phyloP scores from a whole-genome alignment of 768 basidiomycete genomes.

The Suillus subalutaceus region DNA sequence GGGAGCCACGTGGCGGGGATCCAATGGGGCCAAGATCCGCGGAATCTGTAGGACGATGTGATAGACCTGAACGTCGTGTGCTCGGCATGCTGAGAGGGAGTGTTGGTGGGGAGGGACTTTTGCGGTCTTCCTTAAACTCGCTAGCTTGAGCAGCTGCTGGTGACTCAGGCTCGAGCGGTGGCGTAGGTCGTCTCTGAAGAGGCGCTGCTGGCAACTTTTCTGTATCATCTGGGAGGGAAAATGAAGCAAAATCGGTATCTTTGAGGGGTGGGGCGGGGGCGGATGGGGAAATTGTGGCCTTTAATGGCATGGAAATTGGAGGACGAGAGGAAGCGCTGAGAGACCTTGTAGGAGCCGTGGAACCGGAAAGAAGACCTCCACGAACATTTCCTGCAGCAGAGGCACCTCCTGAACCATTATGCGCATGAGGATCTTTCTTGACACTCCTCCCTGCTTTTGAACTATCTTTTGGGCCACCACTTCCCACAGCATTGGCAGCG shows the following conservation, averaged over 20 bases:
- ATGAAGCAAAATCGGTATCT: conserved; percentile 74
- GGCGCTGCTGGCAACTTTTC: conserved; percentile 50
- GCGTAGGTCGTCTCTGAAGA: conserved; percentile 28
- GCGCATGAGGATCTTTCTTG: conserved; percentile 39
- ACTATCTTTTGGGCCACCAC: conserved; percentile 35
- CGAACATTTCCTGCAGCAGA: conserved; percentile 21
- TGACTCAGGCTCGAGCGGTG: conserved; percentile 11
- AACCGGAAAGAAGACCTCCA: conserved; percentile 46
- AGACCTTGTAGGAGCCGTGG: conserved; percentile 68
- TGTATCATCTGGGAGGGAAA: conserved; percentile 64
- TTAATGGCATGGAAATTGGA: conserved; percentile 68
- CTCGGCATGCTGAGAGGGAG: conserved; percentile 54
- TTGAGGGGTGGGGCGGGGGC: conserved; percentile 79
- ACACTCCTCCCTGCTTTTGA: conserved; percentile 37
- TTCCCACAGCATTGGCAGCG: conserved; percentile 47
- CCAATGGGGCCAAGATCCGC: conserved; percentile 84
- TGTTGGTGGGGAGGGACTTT: conserved; percentile 46
- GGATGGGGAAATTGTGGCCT: conserved; percentile 73
- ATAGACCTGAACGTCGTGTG: conserved; percentile 46
- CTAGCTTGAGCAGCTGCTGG: conserved; percentile 17
- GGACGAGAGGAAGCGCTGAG: conserved; percentile 50
- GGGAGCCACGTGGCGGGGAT: conserved; percentile 63
- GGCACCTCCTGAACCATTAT: conserved; percentile 17
- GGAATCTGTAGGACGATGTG: conserved; percentile 39
- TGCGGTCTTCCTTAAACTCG: conserved; percentile 21